Evolutionary conservation across 2,329 filamentous ascomycete species (phyloP), one percentile per base, ranked within the genome.

Genomic region (Talaromyces funiculosus): DNA sequence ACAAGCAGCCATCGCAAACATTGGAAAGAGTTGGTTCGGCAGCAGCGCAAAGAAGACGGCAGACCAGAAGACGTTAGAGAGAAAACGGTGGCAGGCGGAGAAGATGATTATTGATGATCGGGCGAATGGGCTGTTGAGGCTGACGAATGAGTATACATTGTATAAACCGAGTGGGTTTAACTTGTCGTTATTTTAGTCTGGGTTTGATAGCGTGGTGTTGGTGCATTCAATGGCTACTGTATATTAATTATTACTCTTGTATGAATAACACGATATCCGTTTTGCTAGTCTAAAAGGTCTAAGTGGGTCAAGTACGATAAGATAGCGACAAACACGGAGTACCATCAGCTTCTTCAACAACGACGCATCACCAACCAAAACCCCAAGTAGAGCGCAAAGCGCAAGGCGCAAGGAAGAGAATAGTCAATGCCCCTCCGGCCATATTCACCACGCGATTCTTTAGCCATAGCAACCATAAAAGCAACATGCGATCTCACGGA

Each of bases 31-130:
- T 16, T 29, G 47, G 45, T 74, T 71, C 47, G 67, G 71, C 8
- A 24, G 26, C 14, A 33, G 57, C n/a, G 37, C 38, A 3, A 63
- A 68, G 54, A 71, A 68, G 42, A 64, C 63, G 24, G 64, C 67
- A 2, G 61, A 71, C 38, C 64, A 65, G 10, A 75, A 73, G 61
- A 59, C 67, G 2, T 63, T 69, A 16, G 65, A 72, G 42, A 66
- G 73, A 20, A 72, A 69, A 51, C 64, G 73, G 33, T 77, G 75
- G 75, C 70, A 77, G 60, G 74, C 75, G n/a, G 75, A 77, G 61
- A 64, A 69, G 49, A 65, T 73, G 60, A 71, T 77, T 54, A 60
- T 77, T 12, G 67, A 75, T 49, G 74, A 75, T 60, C 68, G 75
- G 2, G 68, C 69, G 16, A 69, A 65, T 16, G 61, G 63, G 42